Conservation (phyloP, 179 eudicot genomes). For the Actinidia polygama region DNA sequence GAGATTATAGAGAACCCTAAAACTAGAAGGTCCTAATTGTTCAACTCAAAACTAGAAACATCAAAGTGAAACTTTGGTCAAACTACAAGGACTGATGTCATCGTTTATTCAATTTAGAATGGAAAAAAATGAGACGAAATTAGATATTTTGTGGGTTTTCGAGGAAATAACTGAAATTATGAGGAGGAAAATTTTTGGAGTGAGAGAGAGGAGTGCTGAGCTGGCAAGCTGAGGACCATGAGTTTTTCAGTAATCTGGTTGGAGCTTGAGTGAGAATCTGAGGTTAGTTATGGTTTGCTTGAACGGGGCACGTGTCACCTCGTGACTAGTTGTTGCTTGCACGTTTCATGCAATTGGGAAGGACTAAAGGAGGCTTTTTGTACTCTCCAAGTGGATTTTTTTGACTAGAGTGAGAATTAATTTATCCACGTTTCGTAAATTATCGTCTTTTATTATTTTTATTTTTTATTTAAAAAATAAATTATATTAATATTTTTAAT, state of each 20-base stretch:
- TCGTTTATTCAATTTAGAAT: no score
- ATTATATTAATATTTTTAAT: no score
- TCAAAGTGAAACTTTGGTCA: no score
- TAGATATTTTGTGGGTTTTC: background rate
- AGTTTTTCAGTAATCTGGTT: conserved; percentile 46
- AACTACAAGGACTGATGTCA: no score
- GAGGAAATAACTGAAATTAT: conserved; percentile 6
- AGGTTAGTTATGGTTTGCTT: background rate
- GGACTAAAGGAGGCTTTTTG: no score
- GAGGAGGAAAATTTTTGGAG: conserved; percentile 39
- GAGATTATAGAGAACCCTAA: background rate
- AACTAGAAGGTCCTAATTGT: no score
- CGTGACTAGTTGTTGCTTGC: conserved; percentile 22
- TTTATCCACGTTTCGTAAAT: no score
- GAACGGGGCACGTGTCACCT: conserved; percentile 31
- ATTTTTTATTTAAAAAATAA: no score
- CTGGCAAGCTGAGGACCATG: conserved; percentile 55
- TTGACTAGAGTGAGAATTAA: no score
- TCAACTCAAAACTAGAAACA: no score
- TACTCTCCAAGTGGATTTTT: no score
- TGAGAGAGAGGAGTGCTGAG: conserved; percentile 40
- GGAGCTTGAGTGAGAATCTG: conserved; percentile 29
- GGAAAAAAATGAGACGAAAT: background rate
- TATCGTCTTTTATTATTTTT: no score
- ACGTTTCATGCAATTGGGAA: conserved; percentile 29